phyloP scores from a whole-genome alignment of 306 rosid genomes.

The Vicia villosa region DNA sequence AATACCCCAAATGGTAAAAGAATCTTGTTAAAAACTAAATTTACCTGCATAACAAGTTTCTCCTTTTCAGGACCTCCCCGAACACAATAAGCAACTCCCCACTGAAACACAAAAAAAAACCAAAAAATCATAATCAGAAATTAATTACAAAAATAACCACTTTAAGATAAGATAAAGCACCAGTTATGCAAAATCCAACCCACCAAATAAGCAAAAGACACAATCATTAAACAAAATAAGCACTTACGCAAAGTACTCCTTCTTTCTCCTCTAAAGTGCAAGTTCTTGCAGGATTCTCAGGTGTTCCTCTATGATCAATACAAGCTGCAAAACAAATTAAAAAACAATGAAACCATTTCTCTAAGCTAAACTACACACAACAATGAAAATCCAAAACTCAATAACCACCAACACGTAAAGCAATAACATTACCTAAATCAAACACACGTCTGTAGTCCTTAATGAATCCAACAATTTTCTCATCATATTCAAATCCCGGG shows the following conservation, averaged over 20 bases:
- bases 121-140: slow-evolving; percentile 19
- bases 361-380: too few relatives aligned
- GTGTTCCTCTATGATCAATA: slow-evolving; percentile 92
- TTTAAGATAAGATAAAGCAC: background rate
- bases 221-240: background rate
- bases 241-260: slow-evolving; percentile 80
- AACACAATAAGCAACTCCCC: slow-evolving; percentile 91
- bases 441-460: slow-evolving; percentile 90
- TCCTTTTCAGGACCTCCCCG: slow-evolving; percentile 85
- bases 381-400: background rate
- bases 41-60: slow-evolving; percentile 82
- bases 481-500: slow-evolving; percentile 86
- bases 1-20: background rate
- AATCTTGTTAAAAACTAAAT: background rate
- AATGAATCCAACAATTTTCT: slow-evolving; percentile 77
- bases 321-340: slow-evolving; percentile 60
- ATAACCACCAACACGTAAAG: too few relatives aligned
- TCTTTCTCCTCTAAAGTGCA: slow-evolving; percentile 80
- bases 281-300: slow-evolving; percentile 90
- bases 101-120: slow-evolving; percentile 48
- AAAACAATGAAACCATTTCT: background rate
- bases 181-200: background rate
- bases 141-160: background rate
- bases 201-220: background rate
- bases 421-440: slow-evolving; percentile 69